Base-by-base conservation (phyloP, 305 asterid species). In the Fraxinus greggii region DNA sequence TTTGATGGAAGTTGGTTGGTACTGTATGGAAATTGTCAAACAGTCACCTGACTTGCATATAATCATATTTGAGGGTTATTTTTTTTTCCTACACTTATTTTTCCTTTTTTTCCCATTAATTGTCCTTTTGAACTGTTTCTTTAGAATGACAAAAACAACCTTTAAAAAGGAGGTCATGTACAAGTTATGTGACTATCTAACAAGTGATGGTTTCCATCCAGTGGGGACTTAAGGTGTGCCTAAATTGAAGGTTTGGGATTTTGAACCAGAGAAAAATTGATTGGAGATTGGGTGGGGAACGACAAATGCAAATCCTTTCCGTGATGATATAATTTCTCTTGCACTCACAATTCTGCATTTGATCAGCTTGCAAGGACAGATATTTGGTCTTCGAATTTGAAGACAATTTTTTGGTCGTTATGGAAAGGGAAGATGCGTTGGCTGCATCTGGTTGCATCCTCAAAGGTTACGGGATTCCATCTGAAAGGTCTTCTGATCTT, bases 391-490 rank as follows among this genome's bases (percentile, higher is more conserved):
- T 96, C 36, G 99, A 96, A 86, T 94, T 96, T 82, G 98, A 93
- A 84, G 99, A 96, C 92, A 91, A 93, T 86, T 89, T 89, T 80
- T 84, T 93, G 86, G 96, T 90, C 9, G 98, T 93, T 82, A 80
- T 96, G 91, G 98, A 94, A 84, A 94, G 95, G 84, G 98, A 93
- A 85, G 87, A 92, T 5, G 93, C 97, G 48, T 73, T 87, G 51
- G 88, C 94, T 80, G 91, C 98, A 51, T 93, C 99, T 19, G 72
- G 90, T 82, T 85, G 89, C 86, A 86, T 96, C 72, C 98, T 96
- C 81, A 91, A 90, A 87, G 95, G 90, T 86, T 96, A 94, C 35
- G 97, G 98, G 29, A 94, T 96, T 85, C 98, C 99, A 56, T 89
- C 95, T 3, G 93, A 87, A 88, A 92, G 98, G 87, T 96, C 99